Percentiles rank a stretch among this genome's conserved stretches.
Evolutionary conservation across 495 filamentous ascomycete species (phyloP).

Genomic region (Diplogelasinospora grovesii): DNA sequence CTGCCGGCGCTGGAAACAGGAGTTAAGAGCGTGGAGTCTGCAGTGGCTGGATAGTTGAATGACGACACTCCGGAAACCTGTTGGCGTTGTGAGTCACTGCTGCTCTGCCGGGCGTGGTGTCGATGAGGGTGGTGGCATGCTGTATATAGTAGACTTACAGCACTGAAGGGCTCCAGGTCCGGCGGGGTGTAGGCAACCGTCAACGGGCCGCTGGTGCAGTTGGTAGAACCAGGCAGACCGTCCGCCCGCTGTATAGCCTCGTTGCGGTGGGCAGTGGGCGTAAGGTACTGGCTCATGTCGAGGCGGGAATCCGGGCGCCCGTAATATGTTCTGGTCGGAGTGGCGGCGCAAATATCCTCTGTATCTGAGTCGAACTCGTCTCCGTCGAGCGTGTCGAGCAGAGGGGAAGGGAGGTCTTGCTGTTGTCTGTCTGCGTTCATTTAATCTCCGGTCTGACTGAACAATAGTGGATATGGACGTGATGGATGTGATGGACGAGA

Average conservation of each 20-base stretch:
- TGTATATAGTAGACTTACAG: slow-evolving; percentile 17
- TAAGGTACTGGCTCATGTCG: slow-evolving; percentile 29
- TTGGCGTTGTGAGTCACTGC: slow-evolving; percentile 3
- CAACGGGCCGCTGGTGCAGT: slow-evolving; percentile 15
- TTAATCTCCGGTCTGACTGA: slow-evolving; percentile 10
- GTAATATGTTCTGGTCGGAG: slow-evolving; percentile 10
- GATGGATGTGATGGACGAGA: neutral
- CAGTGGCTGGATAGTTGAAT: slow-evolving; percentile 36
- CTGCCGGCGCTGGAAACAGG: slow-evolving; percentile 39
- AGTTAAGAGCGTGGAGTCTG: slow-evolving; percentile 40
- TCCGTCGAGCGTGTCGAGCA: slow-evolving; percentile 10
- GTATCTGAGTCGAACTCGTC: slow-evolving; percentile 15
- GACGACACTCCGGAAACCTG: slow-evolving; percentile 33
- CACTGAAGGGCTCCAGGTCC: slow-evolving; percentile 25
- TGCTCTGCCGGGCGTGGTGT: neutral
- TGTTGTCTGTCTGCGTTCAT: slow-evolving; percentile 20
- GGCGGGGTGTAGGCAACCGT: slow-evolving; percentile 19
- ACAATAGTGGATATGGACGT: neutral
- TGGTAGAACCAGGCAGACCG: slow-evolving; percentile 12
- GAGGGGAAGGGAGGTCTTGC: slow-evolving; percentile 8
- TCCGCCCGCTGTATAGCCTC: slow-evolving; percentile 15
- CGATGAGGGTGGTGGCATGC: neutral
- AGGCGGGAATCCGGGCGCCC: slow-evolving; percentile 17
- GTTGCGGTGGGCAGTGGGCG: slow-evolving; percentile 16
- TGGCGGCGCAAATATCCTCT: slow-evolving; percentile 10